Base-by-base conservation (phyloP, 257 asterid genomes). In the Lycium barbarum region DNA sequence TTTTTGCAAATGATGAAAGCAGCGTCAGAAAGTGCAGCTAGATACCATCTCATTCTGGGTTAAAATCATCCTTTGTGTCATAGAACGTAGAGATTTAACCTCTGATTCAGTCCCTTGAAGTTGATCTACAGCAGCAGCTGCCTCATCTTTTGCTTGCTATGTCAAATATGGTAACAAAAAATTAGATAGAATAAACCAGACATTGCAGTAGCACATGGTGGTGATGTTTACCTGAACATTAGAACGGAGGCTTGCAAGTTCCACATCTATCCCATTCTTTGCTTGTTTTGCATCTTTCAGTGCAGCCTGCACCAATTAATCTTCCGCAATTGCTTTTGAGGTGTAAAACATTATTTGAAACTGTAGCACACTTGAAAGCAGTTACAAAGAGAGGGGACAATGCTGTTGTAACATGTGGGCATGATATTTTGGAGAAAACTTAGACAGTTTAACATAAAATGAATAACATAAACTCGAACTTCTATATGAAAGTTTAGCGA, bases 11-110 rank as follows among this genome's bases (percentile, higher is more conserved):
- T 49, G 47, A 9, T 43, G 66, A 73, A 65, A 72, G 79, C 49
- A 76, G 38, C 26, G 84, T 63, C 80, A 84, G 59, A 47, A 87
- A 62, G 22, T 78, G 65, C 62, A 84, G 81, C 85, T 47, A 81
- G 91, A 15, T 79, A 96, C 99, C 99, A 96, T 96, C 91, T 96
- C 98, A 87, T 93, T 90, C 84, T 91, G 97, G 83, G 94, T 95
- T 88, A 96, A 88, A 87, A 96, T 91, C 98, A 96, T 91, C 91
- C 99, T 93, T 84, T 94, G 99, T 18, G 99, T 96, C 98, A 96
- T 93, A 40, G 95, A 92, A 80, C 91, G 96, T 83, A 96, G 93
- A 83, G 95, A 89, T 89, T 90, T 92, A 82, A 93, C 97, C 88
- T 96, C 99, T 58, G 98, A 87, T 87, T 93, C 94, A 80, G 95